These are phyloP conservation scores for Globisporangium paddicum DNA, from an alignment of 352 stramenopile species.

Conservation along the genomic window DNA sequence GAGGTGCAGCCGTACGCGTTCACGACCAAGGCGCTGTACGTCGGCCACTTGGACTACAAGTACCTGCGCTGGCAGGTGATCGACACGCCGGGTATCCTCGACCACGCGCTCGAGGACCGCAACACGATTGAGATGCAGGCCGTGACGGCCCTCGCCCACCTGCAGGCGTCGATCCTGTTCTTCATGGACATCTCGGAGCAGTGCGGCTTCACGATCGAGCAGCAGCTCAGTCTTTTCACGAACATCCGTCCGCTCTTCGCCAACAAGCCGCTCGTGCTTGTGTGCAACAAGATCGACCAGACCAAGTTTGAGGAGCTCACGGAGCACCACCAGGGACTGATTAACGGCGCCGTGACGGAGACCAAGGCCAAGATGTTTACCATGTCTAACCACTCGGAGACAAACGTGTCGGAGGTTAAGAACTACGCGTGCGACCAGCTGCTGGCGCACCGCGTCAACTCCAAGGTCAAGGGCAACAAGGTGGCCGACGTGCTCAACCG, in stretches of 20 bases:
- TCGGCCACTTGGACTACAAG: slow-evolving; percentile 99
- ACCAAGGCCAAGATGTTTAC: slow-evolving; percentile 93
- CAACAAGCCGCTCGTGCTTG: slow-evolving; percentile 98
- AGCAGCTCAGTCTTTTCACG: slow-evolving; percentile 96
- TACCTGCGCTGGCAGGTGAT: slow-evolving; percentile 99
- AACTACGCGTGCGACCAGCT: slow-evolving; percentile 96
- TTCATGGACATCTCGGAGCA: slow-evolving; percentile 99
- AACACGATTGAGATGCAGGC: slow-evolving; percentile 99
- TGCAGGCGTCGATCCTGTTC: slow-evolving; percentile 99
- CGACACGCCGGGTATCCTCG: slow-evolving; percentile 99
- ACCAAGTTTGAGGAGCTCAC: slow-evolving; percentile 91
- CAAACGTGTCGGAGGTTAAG: slow-evolving; percentile 95
- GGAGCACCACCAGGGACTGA: slow-evolving; percentile 70
- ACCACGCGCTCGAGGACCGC: slow-evolving; percentile 98
- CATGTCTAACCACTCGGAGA: slow-evolving; percentile 98
- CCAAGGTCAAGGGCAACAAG: slow-evolving; percentile 95
- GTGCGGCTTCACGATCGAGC: slow-evolving; percentile 98
- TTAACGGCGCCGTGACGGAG: slow-evolving; percentile 64
- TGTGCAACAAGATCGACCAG: slow-evolving; percentile 99
- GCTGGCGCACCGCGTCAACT: slow-evolving; percentile 92
- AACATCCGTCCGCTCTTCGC: slow-evolving; percentile 99
- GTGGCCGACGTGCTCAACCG: slow-evolving; percentile 95
- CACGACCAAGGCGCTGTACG: slow-evolving; percentile 99
- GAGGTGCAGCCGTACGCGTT: slow-evolving; percentile 99
- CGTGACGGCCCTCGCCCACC: slow-evolving; percentile 98